Evolutionary conservation across 2,329 filamentous ascomycete species (phyloP).

Genomic region (Aureobasidium sp.): DNA sequence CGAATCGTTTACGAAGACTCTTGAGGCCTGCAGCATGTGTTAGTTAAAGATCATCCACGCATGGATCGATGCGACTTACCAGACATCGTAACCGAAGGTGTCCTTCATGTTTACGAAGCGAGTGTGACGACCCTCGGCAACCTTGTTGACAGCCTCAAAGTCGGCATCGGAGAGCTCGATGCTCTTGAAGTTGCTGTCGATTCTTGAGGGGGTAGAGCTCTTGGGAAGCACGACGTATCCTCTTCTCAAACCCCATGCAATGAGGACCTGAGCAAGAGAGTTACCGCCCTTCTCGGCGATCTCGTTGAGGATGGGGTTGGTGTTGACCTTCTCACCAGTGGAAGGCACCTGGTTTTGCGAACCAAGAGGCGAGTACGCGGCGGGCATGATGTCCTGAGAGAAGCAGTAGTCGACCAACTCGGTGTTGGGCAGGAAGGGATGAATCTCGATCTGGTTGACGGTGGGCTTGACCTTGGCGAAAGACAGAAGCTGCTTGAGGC

Average conservation of each 20-base stretch:
- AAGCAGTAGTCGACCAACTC: conserved; percentile 52
- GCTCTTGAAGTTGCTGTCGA: conserved; percentile 61
- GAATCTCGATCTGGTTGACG: conserved; percentile 46
- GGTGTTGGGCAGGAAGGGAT: conserved; percentile 56
- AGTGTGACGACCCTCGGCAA: conserved; percentile 59
- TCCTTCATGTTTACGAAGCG: conserved; percentile 80
- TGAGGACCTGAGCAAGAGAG: conserved; percentile 54
- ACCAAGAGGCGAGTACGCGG: conserved; percentile 53
- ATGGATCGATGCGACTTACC: conserved; percentile 21
- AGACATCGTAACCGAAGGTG: conserved; percentile 66
- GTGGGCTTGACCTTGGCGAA: conserved; percentile 36
- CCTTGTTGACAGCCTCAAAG: conserved; percentile 54
- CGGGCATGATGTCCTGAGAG: conserved; percentile 49
- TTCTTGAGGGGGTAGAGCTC: conserved; percentile 59
- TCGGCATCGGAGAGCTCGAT: conserved; percentile 50
- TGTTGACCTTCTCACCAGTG: conserved; percentile 59
- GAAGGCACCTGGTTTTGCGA: conserved; percentile 63
- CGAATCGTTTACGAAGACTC: conserved; percentile 23
- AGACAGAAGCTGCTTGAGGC: conserved; percentile 38
- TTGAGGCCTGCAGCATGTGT: conserved; percentile 24
- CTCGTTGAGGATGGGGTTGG: conserved; percentile 52
- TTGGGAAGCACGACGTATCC: conserved; percentile 65
- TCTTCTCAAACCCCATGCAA: conserved; percentile 59
- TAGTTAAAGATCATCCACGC: background rate
- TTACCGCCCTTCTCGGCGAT: conserved; percentile 53